phyloP scores from a whole-genome alignment of 148 eudicot species.

The Rhododendron vialii region DNA sequence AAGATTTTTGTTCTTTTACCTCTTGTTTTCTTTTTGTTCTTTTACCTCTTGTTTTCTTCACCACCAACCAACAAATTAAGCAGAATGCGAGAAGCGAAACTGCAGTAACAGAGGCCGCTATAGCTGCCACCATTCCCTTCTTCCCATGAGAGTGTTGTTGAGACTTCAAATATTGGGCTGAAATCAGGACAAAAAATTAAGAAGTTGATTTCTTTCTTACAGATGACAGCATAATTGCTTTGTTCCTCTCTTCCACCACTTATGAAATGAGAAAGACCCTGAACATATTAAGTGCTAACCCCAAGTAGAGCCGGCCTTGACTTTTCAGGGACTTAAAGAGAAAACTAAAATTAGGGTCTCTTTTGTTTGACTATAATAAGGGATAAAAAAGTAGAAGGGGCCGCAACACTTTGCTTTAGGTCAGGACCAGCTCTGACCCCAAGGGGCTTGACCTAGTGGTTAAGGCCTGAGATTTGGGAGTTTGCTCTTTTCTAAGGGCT shows the following conservation, averaged over 20 bases:
- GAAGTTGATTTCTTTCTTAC: neutral
- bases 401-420: too few relatives aligned
- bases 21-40: too few relatives aligned
- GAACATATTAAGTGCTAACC: neutral
- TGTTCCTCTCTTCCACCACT: neutral
- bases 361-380: too few relatives aligned
- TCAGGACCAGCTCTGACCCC: too few relatives aligned
- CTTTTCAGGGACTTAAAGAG: too few relatives aligned
- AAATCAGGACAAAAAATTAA: neutral
- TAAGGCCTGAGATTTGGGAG: too few relatives aligned
- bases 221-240: neutral
- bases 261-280: neutral
- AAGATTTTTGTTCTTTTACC: too few relatives aligned
- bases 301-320: neutral
- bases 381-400: too few relatives aligned
- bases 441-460: too few relatives aligned
- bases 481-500: neutral
- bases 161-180: neutral
- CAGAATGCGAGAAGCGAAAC: constrained; percentile 11
- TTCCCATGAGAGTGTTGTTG: neutral
- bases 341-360: too few relatives aligned
- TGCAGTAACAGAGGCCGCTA: constrained; percentile 18
- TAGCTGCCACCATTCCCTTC: neutral
- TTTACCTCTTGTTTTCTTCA: constrained; percentile 32
- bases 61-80: constrained; percentile 14